Percentiles rank a stretch among this genome's conserved stretches.
Evolutionary conservation across 176 grass and related monocot genomes (phyloP).

Genomic region (Chloris gayana): DNA sequence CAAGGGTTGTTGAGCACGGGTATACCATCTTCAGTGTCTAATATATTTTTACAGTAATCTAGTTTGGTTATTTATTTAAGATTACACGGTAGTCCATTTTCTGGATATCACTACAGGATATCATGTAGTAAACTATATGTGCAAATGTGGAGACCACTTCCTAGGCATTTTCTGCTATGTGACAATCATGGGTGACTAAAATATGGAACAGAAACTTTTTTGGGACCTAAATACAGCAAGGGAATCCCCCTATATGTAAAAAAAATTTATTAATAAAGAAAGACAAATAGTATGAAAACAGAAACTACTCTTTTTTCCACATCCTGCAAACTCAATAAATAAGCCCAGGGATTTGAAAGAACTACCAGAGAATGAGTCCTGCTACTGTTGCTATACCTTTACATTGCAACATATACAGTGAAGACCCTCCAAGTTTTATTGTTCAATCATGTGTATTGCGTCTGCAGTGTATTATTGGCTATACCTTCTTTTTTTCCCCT

Average conservation of each 20-base stretch:
- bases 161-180: neutral
- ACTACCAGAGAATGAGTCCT: neutral
- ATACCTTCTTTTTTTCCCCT: neutral
- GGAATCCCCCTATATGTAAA: too few species aligned
- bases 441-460: neutral
- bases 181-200: neutral
- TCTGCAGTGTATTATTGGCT: neutral
- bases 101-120: neutral
- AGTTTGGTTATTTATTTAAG: neutral
- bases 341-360: neutral
- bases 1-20: neutral
- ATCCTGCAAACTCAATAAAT: conserved; percentile 5
- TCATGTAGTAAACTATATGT: conserved; percentile 4
- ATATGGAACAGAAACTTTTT: neutral
- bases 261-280: too few species aligned
- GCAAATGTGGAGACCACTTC: neutral
- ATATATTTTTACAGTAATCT: neutral
- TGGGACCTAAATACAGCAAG: too few species aligned
- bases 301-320: conserved; percentile 5
- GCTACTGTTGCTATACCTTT: conserved; percentile 1
- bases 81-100: neutral
- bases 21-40: neutral
- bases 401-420: neutral
- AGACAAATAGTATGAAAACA: neutral
- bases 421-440: neutral